Conservation (phyloP, 2,329 filamentous ascomycete species). For the Fusarium odoratissimum region DNA sequence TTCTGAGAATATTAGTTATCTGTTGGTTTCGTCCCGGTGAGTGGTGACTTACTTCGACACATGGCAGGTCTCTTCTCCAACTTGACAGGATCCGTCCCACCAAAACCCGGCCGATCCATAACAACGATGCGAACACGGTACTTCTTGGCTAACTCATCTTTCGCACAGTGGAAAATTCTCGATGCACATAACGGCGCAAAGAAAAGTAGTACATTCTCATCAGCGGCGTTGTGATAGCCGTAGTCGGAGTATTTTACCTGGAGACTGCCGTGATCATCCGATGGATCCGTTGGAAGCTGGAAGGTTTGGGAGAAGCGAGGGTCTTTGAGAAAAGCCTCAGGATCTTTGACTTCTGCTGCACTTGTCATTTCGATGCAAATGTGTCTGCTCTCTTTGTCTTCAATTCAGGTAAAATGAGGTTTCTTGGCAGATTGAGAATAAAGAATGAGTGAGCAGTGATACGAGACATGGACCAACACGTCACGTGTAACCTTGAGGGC, state of each 20-base stretch:
- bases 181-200: slow-evolving; percentile 19
- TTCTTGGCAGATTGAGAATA: not conserved
- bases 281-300: not conserved
- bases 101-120: slow-evolving; percentile 22
- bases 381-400: accelerated
- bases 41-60: slow-evolving; percentile 12
- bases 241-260: slow-evolving; percentile 21
- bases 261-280: not conserved
- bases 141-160: slow-evolving; percentile 18
- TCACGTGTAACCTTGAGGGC: not conserved
- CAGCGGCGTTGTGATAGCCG: slow-evolving; percentile 15
- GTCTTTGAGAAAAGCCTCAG: slow-evolving; percentile 3
- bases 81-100: slow-evolving; percentile 11
- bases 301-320: slow-evolving; percentile 21
- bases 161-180: slow-evolving; percentile 18
- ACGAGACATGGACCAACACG: not conserved
- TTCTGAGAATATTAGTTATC: not conserved
- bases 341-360: not conserved
- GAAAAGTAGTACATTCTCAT: slow-evolving; percentile 28
- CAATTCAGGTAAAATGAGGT: too few species aligned
- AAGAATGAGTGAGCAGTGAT: not conserved
- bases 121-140: slow-evolving; percentile 14
- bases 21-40: accelerated
- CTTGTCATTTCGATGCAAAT: not conserved
- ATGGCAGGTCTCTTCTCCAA: not conserved